phyloP scores from a whole-genome alignment of 192 early-diverging fungal species.

The Backusella westeae region DNA sequence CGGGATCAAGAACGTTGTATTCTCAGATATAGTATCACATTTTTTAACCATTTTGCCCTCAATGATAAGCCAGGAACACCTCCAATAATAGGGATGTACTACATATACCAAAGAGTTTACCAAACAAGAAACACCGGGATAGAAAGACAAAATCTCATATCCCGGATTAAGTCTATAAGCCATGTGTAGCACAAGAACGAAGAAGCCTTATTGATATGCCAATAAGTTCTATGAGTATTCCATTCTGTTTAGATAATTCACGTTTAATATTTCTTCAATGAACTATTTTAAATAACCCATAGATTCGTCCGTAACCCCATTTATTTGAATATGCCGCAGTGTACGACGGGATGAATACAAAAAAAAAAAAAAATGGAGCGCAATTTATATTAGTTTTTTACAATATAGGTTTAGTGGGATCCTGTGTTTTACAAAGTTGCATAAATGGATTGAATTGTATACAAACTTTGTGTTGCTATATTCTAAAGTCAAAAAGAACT shows the following conservation, averaged over 20 bases:
- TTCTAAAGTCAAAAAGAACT: too few relatives aligned
- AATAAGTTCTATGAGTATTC: too few relatives aligned
- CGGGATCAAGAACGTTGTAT: background rate
- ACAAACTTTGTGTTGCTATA: too few relatives aligned
- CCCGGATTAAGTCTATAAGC: background rate
- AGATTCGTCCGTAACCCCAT: background rate
- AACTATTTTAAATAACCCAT: background rate
- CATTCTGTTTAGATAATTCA: background rate
- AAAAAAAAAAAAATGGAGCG: background rate
- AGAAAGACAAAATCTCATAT: background rate
- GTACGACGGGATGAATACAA: background rate
- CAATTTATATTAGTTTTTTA: background rate
- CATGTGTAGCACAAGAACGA: background rate
- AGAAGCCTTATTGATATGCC: background rate
- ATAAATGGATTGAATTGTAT: too few relatives aligned
- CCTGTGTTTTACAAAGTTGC: background rate
- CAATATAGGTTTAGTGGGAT: background rate
- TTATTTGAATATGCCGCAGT: background rate
- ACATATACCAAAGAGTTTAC: background rate
- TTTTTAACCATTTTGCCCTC: too few relatives aligned
- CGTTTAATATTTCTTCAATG: background rate
- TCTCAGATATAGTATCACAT: background rate
- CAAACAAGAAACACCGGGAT: background rate
- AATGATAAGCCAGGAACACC: background rate
- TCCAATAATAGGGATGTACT: background rate